phyloP scores from a whole-genome alignment of 2,329 filamentous ascomycete genomes.

The Xylaria sp. region DNA sequence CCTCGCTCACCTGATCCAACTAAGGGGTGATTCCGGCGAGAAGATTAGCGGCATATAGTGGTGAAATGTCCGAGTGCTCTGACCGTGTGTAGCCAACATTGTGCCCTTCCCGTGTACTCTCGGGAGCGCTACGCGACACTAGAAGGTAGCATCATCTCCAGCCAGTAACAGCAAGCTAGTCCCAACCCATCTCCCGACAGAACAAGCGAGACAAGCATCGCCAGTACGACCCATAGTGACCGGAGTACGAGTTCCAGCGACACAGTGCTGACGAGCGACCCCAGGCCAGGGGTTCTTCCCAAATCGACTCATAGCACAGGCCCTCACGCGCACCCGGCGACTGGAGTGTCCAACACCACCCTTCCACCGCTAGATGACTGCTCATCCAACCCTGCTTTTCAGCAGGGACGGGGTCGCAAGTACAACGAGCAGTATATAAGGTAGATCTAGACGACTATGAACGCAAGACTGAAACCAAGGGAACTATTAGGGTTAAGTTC shows the following conservation, averaged over 20 bases:
- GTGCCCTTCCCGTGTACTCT: constrained; percentile 56
- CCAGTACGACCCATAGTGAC: constrained; percentile 52
- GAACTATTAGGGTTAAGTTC: constrained; percentile 95
- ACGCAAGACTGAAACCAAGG: constrained; percentile 81
- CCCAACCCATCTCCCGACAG: constrained; percentile 46
- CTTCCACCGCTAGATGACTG: constrained; percentile 57
- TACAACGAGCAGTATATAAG: constrained; percentile 66
- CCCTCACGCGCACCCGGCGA: constrained; percentile 65
- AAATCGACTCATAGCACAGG: constrained; percentile 76
- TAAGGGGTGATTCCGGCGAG: constrained; percentile 57
- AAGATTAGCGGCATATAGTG: constrained; percentile 35
- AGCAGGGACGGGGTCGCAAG: constrained; percentile 55
- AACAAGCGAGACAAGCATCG: constrained; percentile 39
- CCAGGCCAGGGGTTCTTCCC: constrained; percentile 78
- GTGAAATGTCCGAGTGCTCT: constrained; percentile 52
- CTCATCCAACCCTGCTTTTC: constrained; percentile 59
- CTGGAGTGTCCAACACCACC: constrained; percentile 65
- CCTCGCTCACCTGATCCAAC: constrained; percentile 51
- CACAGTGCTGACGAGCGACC: constrained; percentile 77
- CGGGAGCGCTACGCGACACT: constrained; percentile 40
- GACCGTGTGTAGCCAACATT: constrained; percentile 61
- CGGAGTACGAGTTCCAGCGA: constrained; percentile 71
- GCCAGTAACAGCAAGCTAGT: constrained; percentile 41
- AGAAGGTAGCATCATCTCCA: constrained; percentile 40
- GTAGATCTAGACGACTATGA: constrained; percentile 73